These are phyloP conservation scores for Dactylonectria estremocensis DNA, from an alignment of 2,329 filamentous ascomycete species.

Conservation along the genomic window DNA sequence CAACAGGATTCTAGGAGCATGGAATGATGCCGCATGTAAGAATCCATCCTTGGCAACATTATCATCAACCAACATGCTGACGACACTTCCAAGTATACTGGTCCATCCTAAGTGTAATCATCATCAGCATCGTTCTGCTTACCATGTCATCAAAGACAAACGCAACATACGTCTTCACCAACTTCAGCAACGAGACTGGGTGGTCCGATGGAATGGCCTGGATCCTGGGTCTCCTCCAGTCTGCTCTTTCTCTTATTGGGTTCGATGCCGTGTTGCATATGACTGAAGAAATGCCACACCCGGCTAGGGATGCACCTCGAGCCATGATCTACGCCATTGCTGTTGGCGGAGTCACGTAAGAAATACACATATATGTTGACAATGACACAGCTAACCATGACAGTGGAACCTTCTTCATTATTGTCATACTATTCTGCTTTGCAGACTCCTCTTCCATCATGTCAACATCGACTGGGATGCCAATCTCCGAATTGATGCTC, in stretches of 20 bases:
- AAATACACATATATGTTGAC: neutral
- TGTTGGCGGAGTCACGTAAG: constrained; percentile 60
- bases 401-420: constrained; percentile 55
- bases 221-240: constrained; percentile 63
- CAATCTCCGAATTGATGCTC: constrained; percentile 62
- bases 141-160: constrained; percentile 57
- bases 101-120: constrained; percentile 59
- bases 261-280: constrained; percentile 63
- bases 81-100: constrained; percentile 54
- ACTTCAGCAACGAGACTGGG: constrained; percentile 60
- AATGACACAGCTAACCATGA: neutral
- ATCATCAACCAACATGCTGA: neutral
- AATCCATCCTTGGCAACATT: neutral
- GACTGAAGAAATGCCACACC: constrained; percentile 52
- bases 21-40: constrained; percentile 59
- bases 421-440: constrained; percentile 60
- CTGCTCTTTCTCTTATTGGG: constrained; percentile 53
- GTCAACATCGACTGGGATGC: constrained; percentile 58
- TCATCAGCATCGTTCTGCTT: constrained; percentile 60
- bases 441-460: constrained; percentile 55
- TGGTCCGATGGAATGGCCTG: constrained; percentile 63
- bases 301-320: constrained; percentile 56
- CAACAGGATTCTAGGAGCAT: constrained; percentile 57
- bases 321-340: constrained; percentile 61
- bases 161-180: constrained; percentile 59